These are phyloP conservation scores for Yamadazyma endophytica DNA, from an alignment of 805 yeast genomes.

Conservation along the genomic window DNA sequence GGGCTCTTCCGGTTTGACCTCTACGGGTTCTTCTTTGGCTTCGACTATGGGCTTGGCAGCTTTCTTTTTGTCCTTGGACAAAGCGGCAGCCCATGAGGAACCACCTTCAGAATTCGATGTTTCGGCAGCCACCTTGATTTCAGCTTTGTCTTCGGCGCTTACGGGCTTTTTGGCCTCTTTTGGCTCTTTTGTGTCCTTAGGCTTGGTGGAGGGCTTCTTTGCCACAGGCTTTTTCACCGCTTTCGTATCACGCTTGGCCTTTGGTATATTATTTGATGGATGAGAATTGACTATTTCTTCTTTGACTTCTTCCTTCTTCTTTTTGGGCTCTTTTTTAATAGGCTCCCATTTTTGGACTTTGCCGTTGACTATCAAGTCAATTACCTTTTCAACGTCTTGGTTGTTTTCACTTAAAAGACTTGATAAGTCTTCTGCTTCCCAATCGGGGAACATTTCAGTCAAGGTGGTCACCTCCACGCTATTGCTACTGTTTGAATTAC, in stretches of 20 bases:
- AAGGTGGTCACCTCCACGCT: conserved; percentile 49
- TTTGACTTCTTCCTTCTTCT: conserved; percentile 8
- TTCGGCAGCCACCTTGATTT: conserved; percentile 12
- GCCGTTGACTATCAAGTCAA: conserved; percentile 86
- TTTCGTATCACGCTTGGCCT: not conserved
- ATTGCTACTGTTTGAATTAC: conserved; percentile 12
- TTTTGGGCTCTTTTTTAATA: conserved; percentile 67
- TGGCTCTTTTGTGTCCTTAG: conserved; percentile 1
- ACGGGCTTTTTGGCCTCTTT: not conserved
- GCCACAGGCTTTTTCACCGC: not conserved
- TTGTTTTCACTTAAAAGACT: conserved; percentile 69
- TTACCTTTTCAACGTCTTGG: conserved; percentile 73
- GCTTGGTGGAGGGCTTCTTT: conserved; percentile 5
- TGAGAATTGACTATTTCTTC: not conserved
- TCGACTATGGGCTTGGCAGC: no score
- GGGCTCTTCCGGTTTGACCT: conserved; percentile 6
- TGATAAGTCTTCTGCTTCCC: conserved; percentile 82
- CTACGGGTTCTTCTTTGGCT: conserved; percentile 9
- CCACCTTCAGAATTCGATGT: conserved; percentile 15
- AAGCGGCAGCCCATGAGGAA: conserved; percentile 43
- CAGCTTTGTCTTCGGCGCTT: conserved; percentile 1
- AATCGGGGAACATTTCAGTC: conserved; percentile 87
- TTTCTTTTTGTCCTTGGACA: conserved; percentile 30
- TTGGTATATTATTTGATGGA: not conserved
- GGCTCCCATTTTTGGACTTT: conserved; percentile 93